Percentiles rank a stretch among this genome's conserved stretches.
phyloP scores from a whole-genome alignment of 1,139 yeast genomes.

The Tardiomyces digboiensis region DNA sequence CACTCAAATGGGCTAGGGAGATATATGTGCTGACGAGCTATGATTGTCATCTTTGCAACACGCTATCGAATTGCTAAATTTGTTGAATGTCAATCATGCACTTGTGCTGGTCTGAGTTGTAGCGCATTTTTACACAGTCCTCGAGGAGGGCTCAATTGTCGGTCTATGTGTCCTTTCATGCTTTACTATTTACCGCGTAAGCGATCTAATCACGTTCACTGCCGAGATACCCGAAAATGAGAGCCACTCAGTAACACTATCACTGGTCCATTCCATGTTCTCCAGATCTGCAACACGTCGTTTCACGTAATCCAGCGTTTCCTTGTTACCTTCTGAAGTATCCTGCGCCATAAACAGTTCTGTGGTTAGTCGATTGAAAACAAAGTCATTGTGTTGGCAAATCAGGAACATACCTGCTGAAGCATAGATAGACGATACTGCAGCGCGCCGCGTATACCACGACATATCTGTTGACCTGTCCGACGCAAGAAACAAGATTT shows the following conservation, averaged over 20 bases:
- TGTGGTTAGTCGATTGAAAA: too few species aligned
- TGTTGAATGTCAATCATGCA: too few species aligned
- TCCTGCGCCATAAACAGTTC: constrained; percentile 82
- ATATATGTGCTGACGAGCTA: too few species aligned
- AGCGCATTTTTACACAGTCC: too few species aligned
- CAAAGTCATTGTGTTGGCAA: constrained; percentile 5
- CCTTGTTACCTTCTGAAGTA: constrained; percentile 41
- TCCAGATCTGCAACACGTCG: constrained; percentile 48
- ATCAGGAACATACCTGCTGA: constrained; percentile 23
- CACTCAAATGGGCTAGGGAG: too few species aligned
- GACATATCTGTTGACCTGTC: constrained; percentile 79
- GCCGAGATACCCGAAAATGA: constrained; percentile 59
- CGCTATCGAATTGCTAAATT: too few species aligned
- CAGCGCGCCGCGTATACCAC: constrained; percentile 85
- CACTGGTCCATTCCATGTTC: constrained; percentile 48
- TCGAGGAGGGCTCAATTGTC: too few species aligned
- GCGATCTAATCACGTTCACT: constrained; percentile 56
- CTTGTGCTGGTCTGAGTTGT: too few species aligned
- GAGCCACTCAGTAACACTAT: constrained; percentile 63
- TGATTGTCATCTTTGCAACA: too few species aligned
- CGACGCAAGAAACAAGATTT: constrained; percentile 69
- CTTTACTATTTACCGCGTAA: constrained; percentile 13
- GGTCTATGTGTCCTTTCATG: too few species aligned
- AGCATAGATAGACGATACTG: constrained; percentile 61
- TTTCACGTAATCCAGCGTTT: constrained; percentile 58